A percentile compares a stretch with the other conserved stretches of the same genome.
Evolutionary conservation across 805 yeast genomes (phyloP).

Genomic region (Starmerella potacharoeniae): DNA sequence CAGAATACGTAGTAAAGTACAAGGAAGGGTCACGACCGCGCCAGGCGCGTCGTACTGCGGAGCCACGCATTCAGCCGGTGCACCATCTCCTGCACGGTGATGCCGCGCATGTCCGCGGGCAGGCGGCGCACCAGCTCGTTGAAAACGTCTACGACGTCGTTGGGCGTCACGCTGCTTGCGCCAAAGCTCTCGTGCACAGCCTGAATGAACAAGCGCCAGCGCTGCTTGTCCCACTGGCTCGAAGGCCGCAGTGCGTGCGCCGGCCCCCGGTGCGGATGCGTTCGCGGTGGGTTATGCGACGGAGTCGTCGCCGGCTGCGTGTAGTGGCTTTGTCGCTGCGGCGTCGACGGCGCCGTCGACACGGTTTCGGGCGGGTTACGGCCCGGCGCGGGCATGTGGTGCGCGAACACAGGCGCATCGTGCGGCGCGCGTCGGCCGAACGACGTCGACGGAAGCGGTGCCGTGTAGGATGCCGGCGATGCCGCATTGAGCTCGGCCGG

Average conservation of each 20-base stretch:
- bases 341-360: neutral
- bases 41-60: neutral
- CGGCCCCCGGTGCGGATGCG: neutral
- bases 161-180: neutral
- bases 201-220: slow-evolving; percentile 12
- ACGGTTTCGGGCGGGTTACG: neutral
- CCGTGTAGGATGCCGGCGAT: neutral
- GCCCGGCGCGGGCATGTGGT: no score
- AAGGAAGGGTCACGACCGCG: neutral
- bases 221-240: slow-evolving; percentile 7
- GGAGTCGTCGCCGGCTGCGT: no score
- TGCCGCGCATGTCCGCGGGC: slow-evolving; percentile 10
- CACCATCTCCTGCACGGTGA: slow-evolving; percentile 6
- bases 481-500: neutral
- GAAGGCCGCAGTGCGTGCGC: neutral
- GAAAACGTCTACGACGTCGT: neutral
- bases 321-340: neutral
- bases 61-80: slow-evolving; percentile 10
- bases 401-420: no score
- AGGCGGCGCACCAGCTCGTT: neutral
- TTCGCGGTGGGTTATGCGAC: neutral
- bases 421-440: no score
- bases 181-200: slow-evolving; percentile 7
- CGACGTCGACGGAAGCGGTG: no score
- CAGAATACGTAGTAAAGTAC: no score